These are phyloP conservation scores for Cichorium intybus DNA, from an alignment of 140 eudicot genomes.

Conservation along the genomic window DNA sequence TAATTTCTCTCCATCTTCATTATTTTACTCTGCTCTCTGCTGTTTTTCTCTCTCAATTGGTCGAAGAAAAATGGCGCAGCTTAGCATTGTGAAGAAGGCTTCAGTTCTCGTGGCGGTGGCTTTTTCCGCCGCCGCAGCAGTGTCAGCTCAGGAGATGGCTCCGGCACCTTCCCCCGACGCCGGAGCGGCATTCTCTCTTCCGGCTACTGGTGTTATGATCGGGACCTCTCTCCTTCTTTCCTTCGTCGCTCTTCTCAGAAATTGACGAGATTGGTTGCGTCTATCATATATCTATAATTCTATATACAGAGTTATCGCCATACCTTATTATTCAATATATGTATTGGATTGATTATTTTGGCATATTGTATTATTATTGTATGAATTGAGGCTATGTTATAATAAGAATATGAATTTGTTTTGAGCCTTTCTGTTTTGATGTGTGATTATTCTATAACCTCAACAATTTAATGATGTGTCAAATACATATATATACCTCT, in stretches of 20 bases:
- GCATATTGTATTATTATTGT: conserved; percentile 2
- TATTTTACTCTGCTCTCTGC: neutral
- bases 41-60: neutral
- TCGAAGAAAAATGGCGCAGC: conserved; percentile 23
- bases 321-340: conserved; percentile 18
- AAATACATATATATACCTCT: no score
- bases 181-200: conserved; percentile 35
- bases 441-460: neutral
- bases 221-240: conserved; percentile 31
- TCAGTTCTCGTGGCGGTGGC: conserved; percentile 15
- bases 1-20: neutral
- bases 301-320: conserved; percentile 6
- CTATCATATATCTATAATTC: neutral
- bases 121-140: conserved; percentile 21
- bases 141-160: conserved; percentile 25
- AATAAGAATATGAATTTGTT: conserved; percentile 18
- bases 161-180: conserved; percentile 23
- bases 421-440: neutral
- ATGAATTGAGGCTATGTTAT: conserved; percentile 20
- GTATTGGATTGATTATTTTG: conserved; percentile 33
- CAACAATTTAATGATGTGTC: no score
- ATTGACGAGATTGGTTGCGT: conserved; percentile 9
- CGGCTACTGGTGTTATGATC: conserved; percentile 25
- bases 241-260: conserved; percentile 23
- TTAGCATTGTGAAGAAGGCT: conserved; percentile 39